Base-by-base conservation (phyloP, 495 filamentous ascomycete genomes). In the Penicillium manginii region DNA sequence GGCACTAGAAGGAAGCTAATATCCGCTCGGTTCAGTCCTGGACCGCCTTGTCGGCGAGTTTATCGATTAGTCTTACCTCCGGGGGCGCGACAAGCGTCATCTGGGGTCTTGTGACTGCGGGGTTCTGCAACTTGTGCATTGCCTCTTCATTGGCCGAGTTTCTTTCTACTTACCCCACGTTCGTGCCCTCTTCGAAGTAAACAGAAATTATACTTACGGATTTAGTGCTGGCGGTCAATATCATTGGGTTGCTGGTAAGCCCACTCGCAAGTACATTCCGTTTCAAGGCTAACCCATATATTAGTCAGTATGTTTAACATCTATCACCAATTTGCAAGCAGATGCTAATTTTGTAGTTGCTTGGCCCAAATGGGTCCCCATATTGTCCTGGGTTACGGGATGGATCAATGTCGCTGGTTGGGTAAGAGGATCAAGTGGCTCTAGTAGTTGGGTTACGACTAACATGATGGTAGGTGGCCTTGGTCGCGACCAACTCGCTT, bases 351-450 rank as follows among this genome's bases (percentile, higher is more conserved):
- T 10, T 2, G 3, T 15, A 76, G 73, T 88, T 32, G 74, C 78
- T 21, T 85, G 81, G 77, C 76, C 76, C 54, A 73, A 70, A 52
- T 88, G 82, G 80, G 83, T 83, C 1, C 82, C 83, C 4, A 70
- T 85, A 17, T 69, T 90, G 8, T 84, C 81, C 10, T 91, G 84
- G 82, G 77, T 85, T n/a, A 88, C 85, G 1, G 88, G 88, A 1
- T 91, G 88, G 88, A 84, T 91, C 59, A 90, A 88, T 65, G 81
- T 86, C 2, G 83, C 83, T 14, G 88, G 86, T 23, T 90, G 87
- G 88, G 86, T 89, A 59, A 48, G 71, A 40, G 18, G 14, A 17
- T 42, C n/a, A 29, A 29, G 17, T 37, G 5, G 15, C 2, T 43
- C 14, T 43, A 43, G 1, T 8, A 6, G 5, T 0, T 17, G 9